phyloP scores from a whole-genome alignment of 441 rosid genomes.

The Raphanus hybrid region DNA sequence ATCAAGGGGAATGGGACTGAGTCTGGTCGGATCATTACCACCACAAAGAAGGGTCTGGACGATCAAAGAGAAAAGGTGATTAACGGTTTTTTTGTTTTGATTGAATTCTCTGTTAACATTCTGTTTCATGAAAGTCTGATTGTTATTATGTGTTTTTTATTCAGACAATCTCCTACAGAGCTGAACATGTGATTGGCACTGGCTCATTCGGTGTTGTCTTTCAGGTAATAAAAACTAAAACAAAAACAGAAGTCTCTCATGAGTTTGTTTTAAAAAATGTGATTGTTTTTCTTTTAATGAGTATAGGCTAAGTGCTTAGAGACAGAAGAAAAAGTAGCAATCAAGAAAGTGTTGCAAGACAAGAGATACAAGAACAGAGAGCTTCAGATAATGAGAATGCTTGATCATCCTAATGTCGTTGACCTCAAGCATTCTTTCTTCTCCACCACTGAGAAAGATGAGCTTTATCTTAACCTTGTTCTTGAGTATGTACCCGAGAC shows the following conservation, averaged over 20 bases:
- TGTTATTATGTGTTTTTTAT: not conserved
- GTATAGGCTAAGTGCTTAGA: slow-evolving; percentile 85
- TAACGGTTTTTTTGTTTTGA: not conserved
- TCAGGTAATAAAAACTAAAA: slow-evolving; percentile 55
- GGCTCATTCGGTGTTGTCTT: slow-evolving; percentile 94
- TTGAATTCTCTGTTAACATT: not conserved
- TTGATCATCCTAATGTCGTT: slow-evolving; percentile 80
- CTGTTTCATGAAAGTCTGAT: not conserved
- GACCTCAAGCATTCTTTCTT: slow-evolving; percentile 79
- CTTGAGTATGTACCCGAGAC: slow-evolving; percentile 85
- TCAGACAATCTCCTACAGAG: slow-evolving; percentile 86
- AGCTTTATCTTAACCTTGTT: slow-evolving; percentile 80
- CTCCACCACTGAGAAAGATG: slow-evolving; percentile 78
- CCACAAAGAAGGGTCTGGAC: slow-evolving; percentile 69
- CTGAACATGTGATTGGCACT: slow-evolving; percentile 85
- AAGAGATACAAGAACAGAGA: slow-evolving; percentile 95
- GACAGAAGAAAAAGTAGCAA: slow-evolving; percentile 80
- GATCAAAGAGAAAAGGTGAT: slow-evolving; percentile 49
- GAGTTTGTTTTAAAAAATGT: not conserved
- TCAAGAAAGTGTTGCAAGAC: slow-evolving; percentile 93
- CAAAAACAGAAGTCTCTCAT: slow-evolving; percentile 23
- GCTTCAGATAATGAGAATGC: slow-evolving; percentile 77
- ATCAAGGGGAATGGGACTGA: slow-evolving; percentile 85
- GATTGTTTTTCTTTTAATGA: slow-evolving; percentile 9
- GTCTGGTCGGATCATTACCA: slow-evolving; percentile 79